phyloP scores from a whole-genome alignment of 2,329 filamentous ascomycete species.

The Tolypocladium capitatum region DNA sequence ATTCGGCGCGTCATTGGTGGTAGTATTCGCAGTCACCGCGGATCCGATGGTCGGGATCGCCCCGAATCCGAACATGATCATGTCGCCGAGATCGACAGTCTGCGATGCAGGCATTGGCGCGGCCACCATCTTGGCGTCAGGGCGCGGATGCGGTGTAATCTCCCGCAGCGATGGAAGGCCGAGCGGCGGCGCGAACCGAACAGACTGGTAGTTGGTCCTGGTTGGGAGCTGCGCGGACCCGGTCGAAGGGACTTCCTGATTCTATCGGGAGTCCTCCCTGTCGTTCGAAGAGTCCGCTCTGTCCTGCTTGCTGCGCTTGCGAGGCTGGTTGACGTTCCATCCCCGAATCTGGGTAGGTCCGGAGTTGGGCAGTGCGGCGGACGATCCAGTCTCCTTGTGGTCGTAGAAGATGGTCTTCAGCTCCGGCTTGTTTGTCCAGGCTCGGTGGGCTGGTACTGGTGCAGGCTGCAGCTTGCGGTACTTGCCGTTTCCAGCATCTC shows the following conservation, averaged over 20 bases:
- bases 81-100: not conserved
- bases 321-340: conserved; percentile 35
- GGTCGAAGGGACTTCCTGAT: conserved; percentile 11
- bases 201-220: not conserved
- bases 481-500: conserved; percentile 26
- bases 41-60: conserved; percentile 8
- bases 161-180: conserved; percentile 3
- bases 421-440: conserved; percentile 33
- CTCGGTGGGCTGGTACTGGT: conserved; percentile 37
- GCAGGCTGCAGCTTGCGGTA: conserved; percentile 48
- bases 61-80: conserved; percentile 8
- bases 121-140: conserved; percentile 6
- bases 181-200: conserved; percentile 1
- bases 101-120: conserved; percentile 2
- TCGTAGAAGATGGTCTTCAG: conserved; percentile 47
- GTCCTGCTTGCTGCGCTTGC: conserved; percentile 23
- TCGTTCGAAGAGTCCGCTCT: conserved; percentile 18
- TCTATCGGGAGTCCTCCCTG: conserved; percentile 26
- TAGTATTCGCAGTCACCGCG: not conserved
- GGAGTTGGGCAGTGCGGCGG: conserved; percentile 40
- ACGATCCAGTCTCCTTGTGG: conserved; percentile 44
- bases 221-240: conserved; percentile 7
- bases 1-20: conserved; percentile 1
- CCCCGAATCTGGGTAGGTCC: conserved; percentile 44
- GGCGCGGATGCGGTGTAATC: not conserved